Percentiles rank a stretch among this genome's conserved stretches.
These are phyloP conservation scores for Coccomyxa subellipsoidea DNA, from an alignment of 163 green algal species.

Conservation along the genomic window DNA sequence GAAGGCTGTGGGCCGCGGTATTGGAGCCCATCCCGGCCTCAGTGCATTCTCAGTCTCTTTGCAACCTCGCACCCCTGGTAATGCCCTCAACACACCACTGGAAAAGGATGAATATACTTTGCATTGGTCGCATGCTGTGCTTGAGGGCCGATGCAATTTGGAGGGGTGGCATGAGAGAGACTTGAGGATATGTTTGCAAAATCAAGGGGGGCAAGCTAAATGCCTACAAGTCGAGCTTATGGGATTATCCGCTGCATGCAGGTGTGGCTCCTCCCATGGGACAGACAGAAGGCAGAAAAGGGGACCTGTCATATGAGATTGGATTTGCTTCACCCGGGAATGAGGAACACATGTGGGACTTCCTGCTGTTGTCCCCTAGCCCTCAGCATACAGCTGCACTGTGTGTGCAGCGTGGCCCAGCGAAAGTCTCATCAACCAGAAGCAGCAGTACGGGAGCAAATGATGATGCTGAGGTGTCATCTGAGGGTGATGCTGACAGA, in stretches of 20 bases:
- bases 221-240: not conserved
- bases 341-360: not conserved
- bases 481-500: not conserved
- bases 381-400: slow-evolving; percentile 15
- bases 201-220: too few relatives aligned
- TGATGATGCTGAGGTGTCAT: not conserved
- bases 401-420: slow-evolving; percentile 4
- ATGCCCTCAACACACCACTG: not conserved
- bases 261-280: not conserved
- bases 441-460: not conserved
- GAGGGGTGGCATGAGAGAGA: too few relatives aligned
- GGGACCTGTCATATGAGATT: not conserved
- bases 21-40: slow-evolving; percentile 52
- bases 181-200: too few relatives aligned
- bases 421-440: not conserved
- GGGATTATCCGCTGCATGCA: slow-evolving; percentile 3
- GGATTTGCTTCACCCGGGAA: not conserved
- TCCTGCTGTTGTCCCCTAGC: slow-evolving; percentile 38
- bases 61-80: not conserved
- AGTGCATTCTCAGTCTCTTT: slow-evolving; percentile 38
- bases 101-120: too few relatives aligned
- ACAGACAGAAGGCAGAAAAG: not conserved
- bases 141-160: too few relatives aligned
- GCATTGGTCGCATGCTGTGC: too few relatives aligned
- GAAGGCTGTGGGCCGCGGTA: slow-evolving; percentile 77